Conservation (phyloP, 2,329 filamentous ascomycete species). For the Cordyceps tenuipes region DNA sequence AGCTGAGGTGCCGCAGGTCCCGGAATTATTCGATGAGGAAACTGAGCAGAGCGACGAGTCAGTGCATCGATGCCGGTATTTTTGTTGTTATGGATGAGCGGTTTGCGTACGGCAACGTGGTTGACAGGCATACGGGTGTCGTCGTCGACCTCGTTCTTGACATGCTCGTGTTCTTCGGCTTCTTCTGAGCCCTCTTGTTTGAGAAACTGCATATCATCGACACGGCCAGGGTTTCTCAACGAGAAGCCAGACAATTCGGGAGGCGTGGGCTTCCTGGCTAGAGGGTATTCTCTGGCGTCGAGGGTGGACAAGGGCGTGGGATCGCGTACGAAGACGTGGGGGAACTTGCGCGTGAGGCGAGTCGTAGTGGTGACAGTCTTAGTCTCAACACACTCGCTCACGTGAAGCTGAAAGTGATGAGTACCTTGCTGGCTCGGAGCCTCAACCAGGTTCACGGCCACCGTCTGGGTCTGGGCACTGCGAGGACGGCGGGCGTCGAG, state of each 20-base stretch:
- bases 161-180: conserved; percentile 17
- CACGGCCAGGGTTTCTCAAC: conserved; percentile 23
- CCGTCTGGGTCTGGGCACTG: conserved; percentile 30
- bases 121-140: background rate
- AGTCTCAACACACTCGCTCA: conserved; percentile 59
- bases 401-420: conserved; percentile 44
- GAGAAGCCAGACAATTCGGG: conserved; percentile 67
- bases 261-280: conserved; percentile 77
- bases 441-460: conserved; percentile 41
- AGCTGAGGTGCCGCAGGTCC: background rate
- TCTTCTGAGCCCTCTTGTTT: conserved; percentile 17
- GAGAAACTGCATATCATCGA: background rate
- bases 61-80: background rate
- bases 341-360: conserved; percentile 76
- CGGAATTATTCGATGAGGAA: background rate
- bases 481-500: conserved; percentile 27
- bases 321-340: conserved; percentile 71
- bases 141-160: conserved; percentile 12
- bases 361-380: conserved; percentile 83
- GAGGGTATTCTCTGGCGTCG: conserved; percentile 82
- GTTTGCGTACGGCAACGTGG: background rate
- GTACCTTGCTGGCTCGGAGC: conserved; percentile 25
- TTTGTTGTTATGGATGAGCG: background rate
- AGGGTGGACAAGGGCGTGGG: conserved; percentile 62
- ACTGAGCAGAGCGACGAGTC: background rate